Evolutionary conservation across 2,329 filamentous ascomycete genomes (phyloP).

Genomic region (Monilinia fructicola): DNA sequence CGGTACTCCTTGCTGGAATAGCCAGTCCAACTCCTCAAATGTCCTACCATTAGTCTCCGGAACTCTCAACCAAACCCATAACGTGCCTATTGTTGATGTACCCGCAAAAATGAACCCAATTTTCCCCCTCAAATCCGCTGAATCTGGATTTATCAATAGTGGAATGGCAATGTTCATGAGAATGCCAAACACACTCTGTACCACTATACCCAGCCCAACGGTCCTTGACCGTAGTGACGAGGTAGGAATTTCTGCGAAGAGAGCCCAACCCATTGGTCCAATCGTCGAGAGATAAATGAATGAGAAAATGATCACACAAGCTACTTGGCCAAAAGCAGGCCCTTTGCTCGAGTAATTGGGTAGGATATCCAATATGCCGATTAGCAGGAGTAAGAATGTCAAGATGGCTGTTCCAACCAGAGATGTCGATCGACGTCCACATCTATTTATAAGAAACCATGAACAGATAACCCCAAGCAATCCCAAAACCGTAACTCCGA

Average conservation of each 20-base stretch:
- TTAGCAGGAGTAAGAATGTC: slow-evolving; percentile 14
- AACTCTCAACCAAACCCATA: slow-evolving; percentile 20
- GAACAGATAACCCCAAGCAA: slow-evolving; percentile 19
- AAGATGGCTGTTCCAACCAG: slow-evolving; percentile 16
- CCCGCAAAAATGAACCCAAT: slow-evolving; percentile 23
- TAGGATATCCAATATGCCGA: slow-evolving; percentile 22
- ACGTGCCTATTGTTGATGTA: neutral
- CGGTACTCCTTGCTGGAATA: slow-evolving; percentile 18
- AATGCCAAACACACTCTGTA: slow-evolving; percentile 21
- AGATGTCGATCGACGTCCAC: slow-evolving; percentile 23
- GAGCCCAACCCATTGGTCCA: slow-evolving; percentile 21
- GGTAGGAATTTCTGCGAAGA: slow-evolving; percentile 22
- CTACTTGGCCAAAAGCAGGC: slow-evolving; percentile 18
- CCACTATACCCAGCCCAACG: slow-evolving; percentile 20
- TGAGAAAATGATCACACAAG: slow-evolving; percentile 20
- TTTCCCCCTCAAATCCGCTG: slow-evolving; percentile 19
- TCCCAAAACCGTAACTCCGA: slow-evolving; percentile 17
- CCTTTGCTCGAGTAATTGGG: slow-evolving; percentile 17
- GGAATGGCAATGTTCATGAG: slow-evolving; percentile 22
- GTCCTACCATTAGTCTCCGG: slow-evolving; percentile 18
- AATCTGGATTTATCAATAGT: slow-evolving; percentile 21
- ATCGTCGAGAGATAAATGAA: slow-evolving; percentile 21
- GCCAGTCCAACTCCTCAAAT: slow-evolving; percentile 21
- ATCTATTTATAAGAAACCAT: slow-evolving; percentile 22
- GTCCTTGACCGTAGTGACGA: slow-evolving; percentile 18